Base-by-base conservation (phyloP, 2,329 filamentous ascomycete genomes). In the Orbilia blumenaviensis region DNA sequence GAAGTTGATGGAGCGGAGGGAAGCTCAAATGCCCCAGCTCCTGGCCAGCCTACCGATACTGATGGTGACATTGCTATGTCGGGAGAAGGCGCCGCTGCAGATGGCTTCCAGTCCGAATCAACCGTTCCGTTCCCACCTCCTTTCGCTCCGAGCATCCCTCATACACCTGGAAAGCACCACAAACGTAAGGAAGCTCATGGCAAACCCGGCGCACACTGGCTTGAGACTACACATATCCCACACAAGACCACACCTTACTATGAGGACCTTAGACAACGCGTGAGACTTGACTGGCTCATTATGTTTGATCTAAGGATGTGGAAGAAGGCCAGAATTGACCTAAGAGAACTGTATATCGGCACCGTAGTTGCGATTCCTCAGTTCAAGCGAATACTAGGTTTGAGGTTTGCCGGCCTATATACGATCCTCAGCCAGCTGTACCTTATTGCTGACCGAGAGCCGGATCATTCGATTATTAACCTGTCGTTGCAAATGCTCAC, bases 381-480 rank as follows among this genome's bases (percentile, higher is more conserved):
- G 81, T 99, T 99, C 87, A 99, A 99, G 84, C 90, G 94, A 18
- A 89, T 99, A 8, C 86, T 99, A 66, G 94, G 94, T 1, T 85
- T 99, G 46, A 89, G 95, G n/a, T 96, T 99, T 82, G 93, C 96
- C 63, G 94, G 93, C 0, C 86, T 99, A 2, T 99, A 99, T 83
- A 98, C 95, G 1, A 92, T 92, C 1, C 85, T 99, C 54, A 94
- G 95, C 3, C 94, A 99, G 82, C 86, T 99, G 2, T 99, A 98
- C 82, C 88, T 99, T 29, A 95, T 99, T 78, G 94, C 94, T 12
- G 95, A 99, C 81, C 88, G 95, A 78, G 95, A 99, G 82, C 95
- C 95, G 1, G 95, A 99, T 81, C 94, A 98, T 83, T 98, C 94
- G 9, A 98, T 99, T 81, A 97, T 99, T 85, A 97, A 97, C 81